Evolutionary conservation across 495 filamentous ascomycete species (phyloP), one percentile per base, ranked within the genome.

Genomic region (Talaromyces wortmannii): DNA sequence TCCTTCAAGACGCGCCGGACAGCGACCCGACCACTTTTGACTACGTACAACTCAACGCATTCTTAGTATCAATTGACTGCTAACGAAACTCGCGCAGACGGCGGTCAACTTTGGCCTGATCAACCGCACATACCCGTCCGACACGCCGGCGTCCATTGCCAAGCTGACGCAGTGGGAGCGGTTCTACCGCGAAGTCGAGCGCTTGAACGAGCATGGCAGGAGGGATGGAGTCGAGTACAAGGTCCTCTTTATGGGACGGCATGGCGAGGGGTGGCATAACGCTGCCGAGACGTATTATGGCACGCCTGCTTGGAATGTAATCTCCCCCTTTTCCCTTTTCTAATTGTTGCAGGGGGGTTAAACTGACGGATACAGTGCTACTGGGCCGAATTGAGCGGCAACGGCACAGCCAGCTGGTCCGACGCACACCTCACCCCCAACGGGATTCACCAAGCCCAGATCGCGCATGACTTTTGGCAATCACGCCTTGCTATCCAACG

Each of bases 191-290:
- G 71, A 84, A 51, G 79, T 89, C 5, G 30, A 30, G 13, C 60
- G 67, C 7, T 64, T 87, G 56, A 89, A 89, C 61, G 55, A 65
- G 0, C 62, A 75, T 15, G 67, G 74, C 10, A 69, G 74, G 0
- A 59, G 52, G 11, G 50, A 59, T 6, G 68, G 79, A 46, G 74
- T 80, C 6, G 63, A 78, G 44, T 90, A 89, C 66, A 89, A 87
- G 59, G 79, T 90, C 3, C 63, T 90, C 18, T 89, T 81, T 73
- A 63, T 87, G 44, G 87, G 81, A 7, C 79, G 87, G 18, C 87
- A 90, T 58, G 87, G 87, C 2, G 78, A 90, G 60, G 87, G 86
- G 0, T 85, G 76, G 61, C 87, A 90, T 56, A 86, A 85, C 58
- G 77, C 76, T 15, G 83, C 83, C 7, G 78, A 89, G 61, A 64